Evolutionary conservation across 139 green algal species (phyloP).

Genomic region (Desmodesmus armatus): DNA sequence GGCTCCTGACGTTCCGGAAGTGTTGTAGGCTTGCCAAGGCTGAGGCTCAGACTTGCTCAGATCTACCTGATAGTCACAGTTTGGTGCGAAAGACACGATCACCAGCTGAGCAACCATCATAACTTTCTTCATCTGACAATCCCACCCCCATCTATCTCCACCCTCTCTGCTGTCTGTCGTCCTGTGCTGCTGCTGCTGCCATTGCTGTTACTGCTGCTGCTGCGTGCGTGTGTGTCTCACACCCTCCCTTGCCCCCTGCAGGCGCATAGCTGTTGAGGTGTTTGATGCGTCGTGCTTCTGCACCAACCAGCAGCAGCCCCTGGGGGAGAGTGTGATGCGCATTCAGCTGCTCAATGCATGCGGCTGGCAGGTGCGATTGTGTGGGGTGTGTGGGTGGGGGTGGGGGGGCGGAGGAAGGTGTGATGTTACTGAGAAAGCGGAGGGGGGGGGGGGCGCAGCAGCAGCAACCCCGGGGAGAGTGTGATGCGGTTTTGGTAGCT

Average conservation of each 20-base stretch:
- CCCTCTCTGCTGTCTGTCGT: too few species aligned
- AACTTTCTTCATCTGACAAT: too few species aligned
- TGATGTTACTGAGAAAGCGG: background rate
- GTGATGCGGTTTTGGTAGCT: background rate
- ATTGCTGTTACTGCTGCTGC: background rate
- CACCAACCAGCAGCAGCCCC: constrained; percentile 44
- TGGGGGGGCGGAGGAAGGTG: background rate
- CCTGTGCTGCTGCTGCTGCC: background rate
- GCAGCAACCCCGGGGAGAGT: background rate
- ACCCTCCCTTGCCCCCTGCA: background rate
- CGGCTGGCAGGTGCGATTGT: constrained; percentile 30
- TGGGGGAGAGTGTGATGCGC: constrained; percentile 43
- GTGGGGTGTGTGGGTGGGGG: too few species aligned
- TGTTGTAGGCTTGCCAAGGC: too few species aligned
- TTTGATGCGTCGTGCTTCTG: constrained; percentile 34
- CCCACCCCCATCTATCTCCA: too few species aligned
- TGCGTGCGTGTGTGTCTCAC: too few species aligned
- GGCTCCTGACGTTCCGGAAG: too few species aligned
- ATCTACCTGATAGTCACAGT: too few species aligned
- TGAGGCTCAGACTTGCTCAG: too few species aligned
- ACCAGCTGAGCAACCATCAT: too few species aligned
- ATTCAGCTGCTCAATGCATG: constrained; percentile 45
- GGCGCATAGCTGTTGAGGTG: constrained; percentile 38
- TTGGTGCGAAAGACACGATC: too few species aligned
- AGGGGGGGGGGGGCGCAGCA: too few species aligned